phyloP scores from a whole-genome alignment of 2,329 filamentous ascomycete species.

The Aureobasidium uvarum region DNA sequence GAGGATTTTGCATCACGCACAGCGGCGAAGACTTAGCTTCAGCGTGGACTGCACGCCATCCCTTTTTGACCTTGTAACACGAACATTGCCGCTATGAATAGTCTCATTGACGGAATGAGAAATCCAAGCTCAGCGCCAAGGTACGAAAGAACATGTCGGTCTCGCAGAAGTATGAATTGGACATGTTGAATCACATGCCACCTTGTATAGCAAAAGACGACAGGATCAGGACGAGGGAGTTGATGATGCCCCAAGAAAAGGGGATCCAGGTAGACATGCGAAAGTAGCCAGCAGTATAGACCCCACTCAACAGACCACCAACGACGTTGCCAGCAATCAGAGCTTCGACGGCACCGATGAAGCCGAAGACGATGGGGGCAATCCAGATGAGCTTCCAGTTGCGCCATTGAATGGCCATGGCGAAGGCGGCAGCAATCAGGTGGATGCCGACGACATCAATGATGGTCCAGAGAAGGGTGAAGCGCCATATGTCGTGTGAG shows the following conservation, averaged over 20 bases:
- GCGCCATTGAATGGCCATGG: slow-evolving; percentile 66
- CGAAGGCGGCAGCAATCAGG: slow-evolving; percentile 67
- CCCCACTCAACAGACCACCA: slow-evolving; percentile 75
- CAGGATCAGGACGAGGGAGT: slow-evolving; percentile 75
- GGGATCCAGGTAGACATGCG: slow-evolving; percentile 94
- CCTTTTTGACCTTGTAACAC: background rate
- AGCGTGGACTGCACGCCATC: background rate
- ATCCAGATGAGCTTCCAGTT: slow-evolving; percentile 64
- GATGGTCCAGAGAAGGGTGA: slow-evolving; percentile 82
- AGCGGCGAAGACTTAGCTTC: background rate
- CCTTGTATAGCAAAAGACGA: slow-evolving; percentile 94
- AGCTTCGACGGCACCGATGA: slow-evolving; percentile 73
- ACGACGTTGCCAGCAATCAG: slow-evolving; percentile 77
- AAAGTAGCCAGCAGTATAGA: slow-evolving; percentile 80
- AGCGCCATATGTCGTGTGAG: slow-evolving; percentile 76
- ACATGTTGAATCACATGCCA: slow-evolving; percentile 59
- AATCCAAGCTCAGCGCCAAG: background rate
- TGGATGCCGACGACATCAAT: slow-evolving; percentile 76
- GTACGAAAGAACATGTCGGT: no score
- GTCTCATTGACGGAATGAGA: background rate
- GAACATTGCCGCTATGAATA: background rate
- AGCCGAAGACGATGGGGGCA: slow-evolving; percentile 66
- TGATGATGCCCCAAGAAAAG: slow-evolving; percentile 82
- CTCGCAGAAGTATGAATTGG: background rate
- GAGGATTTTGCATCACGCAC: background rate